A percentile compares a stretch with the other conserved stretches of the same genome.
Conservation (phyloP, 1,284 basidiomycete genomes). For the Rhodotorula sp. region DNA sequence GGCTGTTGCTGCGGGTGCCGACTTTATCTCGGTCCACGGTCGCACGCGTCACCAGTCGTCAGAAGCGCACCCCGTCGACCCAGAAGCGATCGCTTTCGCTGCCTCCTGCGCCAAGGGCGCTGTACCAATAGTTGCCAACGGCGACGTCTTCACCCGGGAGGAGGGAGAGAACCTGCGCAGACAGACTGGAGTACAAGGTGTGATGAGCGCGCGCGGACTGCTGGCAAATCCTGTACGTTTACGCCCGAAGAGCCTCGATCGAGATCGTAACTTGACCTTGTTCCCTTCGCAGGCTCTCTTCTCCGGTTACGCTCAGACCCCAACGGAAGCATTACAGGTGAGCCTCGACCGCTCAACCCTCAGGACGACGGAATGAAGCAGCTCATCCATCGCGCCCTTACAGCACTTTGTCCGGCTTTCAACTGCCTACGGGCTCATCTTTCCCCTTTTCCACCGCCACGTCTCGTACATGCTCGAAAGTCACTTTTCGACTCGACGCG, state of each 20-base stretch:
- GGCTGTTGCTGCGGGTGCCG: constrained; percentile 53
- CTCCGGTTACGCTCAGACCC: constrained; percentile 56
- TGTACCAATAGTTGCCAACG: constrained; percentile 60
- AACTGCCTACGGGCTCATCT: constrained; percentile 55
- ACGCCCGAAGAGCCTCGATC: not conserved
- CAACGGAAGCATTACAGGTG: constrained; percentile 54
- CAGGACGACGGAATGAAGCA: too few relatives aligned
- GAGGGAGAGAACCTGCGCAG: constrained; percentile 54
- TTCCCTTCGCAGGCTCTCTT: constrained; percentile 54
- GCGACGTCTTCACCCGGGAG: constrained; percentile 57
- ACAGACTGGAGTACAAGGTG: constrained; percentile 55
- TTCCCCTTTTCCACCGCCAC: constrained; percentile 56
- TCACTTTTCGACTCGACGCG: constrained; percentile 50
- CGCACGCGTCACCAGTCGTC: constrained; percentile 58
- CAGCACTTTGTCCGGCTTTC: constrained; percentile 53
- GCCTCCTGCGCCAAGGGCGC: constrained; percentile 54
- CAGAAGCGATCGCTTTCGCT: constrained; percentile 57
- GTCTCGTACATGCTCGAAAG: constrained; percentile 60
- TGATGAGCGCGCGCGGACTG: constrained; percentile 61
- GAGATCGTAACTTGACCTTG: not conserved
- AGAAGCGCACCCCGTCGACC: constrained; percentile 55
- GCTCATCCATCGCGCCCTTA: constrained; percentile 35
- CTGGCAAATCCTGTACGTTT: constrained; percentile 58
- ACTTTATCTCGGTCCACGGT: constrained; percentile 59
- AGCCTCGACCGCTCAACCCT: constrained; percentile 1